A percentile compares a stretch with the other conserved stretches of the same genome.
phyloP scores from a whole-genome alignment of 371 early-diverging fungal species.

The Mortierella sp. region DNA sequence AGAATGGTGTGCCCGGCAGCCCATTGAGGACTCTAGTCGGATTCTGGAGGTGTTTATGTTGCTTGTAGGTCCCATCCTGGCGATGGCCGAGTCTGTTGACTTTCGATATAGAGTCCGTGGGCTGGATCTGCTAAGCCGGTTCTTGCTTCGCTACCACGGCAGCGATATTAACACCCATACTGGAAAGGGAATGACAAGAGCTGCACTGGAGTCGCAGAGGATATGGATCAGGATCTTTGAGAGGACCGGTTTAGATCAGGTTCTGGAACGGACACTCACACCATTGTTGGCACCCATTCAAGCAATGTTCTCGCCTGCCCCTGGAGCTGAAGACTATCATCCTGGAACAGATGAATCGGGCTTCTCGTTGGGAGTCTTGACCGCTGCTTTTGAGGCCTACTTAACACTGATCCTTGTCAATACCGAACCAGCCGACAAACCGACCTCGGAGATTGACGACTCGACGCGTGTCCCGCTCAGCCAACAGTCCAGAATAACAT shows the following conservation, averaged over 20 bases:
- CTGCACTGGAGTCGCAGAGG: slow-evolving; percentile 5
- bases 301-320: background rate
- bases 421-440: slow-evolving; percentile 26
- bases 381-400: slow-evolving; percentile 46
- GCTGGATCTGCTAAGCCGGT: slow-evolving; percentile 33
- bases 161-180: background rate
- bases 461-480: background rate
- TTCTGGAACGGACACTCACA: slow-evolving; percentile 32
- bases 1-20: slow-evolving; percentile 54
- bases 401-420: slow-evolving; percentile 45
- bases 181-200: background rate
- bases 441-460: slow-evolving; percentile 2
- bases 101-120: slow-evolving; percentile 31
- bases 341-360: slow-evolving; percentile 10
- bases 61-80: slow-evolving; percentile 41
- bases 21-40: slow-evolving; percentile 36
- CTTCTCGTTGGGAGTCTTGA: slow-evolving; percentile 17
- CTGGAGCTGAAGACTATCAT: background rate
- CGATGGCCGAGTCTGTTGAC: slow-evolving; percentile 31
- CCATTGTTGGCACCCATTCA: slow-evolving; percentile 41
- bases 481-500: background rate
- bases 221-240: slow-evolving; percentile 58
- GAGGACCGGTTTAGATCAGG: slow-evolving; percentile 51
- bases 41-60: slow-evolving; percentile 50
- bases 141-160: slow-evolving; percentile 32